Conservation (phyloP, 2,329 filamentous ascomycete genomes). For the Myriosclerotinia duriaeana region DNA sequence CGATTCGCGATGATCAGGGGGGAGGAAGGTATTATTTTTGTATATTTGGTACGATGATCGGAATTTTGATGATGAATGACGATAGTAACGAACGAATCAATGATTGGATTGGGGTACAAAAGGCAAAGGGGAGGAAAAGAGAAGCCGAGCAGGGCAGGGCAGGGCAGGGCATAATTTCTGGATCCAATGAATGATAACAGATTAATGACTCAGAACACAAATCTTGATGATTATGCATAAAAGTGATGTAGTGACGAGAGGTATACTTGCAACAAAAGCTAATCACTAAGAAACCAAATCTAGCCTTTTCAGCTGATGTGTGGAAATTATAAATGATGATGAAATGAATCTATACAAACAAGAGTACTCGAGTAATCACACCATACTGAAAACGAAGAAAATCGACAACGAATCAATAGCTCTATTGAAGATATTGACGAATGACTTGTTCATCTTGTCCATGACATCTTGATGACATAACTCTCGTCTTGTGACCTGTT, state of each 20-base stretch:
- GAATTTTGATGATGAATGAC: conserved; percentile 22
- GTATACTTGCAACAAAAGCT: neutral
- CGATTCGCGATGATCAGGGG: conserved; percentile 10
- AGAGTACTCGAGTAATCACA: neutral
- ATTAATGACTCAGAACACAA: conserved; percentile 10
- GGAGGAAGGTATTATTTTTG: conserved; percentile 14
- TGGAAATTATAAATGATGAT: neutral
- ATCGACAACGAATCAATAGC: neutral
- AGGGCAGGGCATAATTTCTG: conserved; percentile 7
- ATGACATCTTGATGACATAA: neutral
- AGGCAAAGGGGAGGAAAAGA: neutral
- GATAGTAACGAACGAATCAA: neutral
- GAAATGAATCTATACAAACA: neutral
- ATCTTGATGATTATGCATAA: conserved; percentile 10
- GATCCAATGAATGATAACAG: conserved; percentile 4
- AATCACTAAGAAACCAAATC: neutral
- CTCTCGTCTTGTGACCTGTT: neutral
- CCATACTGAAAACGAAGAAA: conserved; percentile 4
- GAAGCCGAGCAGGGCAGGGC: neutral
- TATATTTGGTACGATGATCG: conserved; percentile 17
- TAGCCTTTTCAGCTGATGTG: conserved; percentile 1
- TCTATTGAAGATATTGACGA: neutral
- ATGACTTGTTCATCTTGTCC: too few species aligned
- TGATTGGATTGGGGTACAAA: neutral
- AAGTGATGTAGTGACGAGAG: neutral